A percentile compares a stretch with the other conserved stretches of the same genome.
These are phyloP conservation scores for Ziziphus jujuba DNA, from an alignment of 306 rosid genomes.

Conservation along the genomic window DNA sequence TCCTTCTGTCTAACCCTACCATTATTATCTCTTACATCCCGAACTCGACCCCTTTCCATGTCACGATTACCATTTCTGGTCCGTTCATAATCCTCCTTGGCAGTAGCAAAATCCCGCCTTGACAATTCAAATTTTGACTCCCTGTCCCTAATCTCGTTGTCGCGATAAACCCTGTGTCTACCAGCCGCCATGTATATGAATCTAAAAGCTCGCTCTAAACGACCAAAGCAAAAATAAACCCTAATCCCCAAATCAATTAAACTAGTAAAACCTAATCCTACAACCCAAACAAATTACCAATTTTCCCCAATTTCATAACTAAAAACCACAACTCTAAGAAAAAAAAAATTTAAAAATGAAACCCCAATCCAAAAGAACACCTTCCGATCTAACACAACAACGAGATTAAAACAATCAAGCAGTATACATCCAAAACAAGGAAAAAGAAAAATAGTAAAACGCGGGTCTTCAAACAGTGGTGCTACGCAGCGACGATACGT, in stretches of 20 bases:
- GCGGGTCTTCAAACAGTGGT: constrained; percentile 1
- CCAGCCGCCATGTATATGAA: constrained; percentile 77
- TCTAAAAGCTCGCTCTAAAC: constrained; percentile 20
- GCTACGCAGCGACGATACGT: constrained; percentile 10
- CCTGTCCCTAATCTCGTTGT: constrained; percentile 67
- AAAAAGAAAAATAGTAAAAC: not conserved
- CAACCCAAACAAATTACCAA: constrained; percentile 13
- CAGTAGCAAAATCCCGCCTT: constrained; percentile 35
- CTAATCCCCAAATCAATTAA: constrained; percentile 22
- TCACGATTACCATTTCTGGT: constrained; percentile 51
- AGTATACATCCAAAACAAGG: not conserved
- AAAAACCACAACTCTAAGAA: not conserved
- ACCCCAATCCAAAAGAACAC: constrained; percentile 27
- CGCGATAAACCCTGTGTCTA: constrained; percentile 76
- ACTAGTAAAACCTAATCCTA: constrained; percentile 41
- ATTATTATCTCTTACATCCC: constrained; percentile 65
- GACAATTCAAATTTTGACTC: constrained; percentile 63
- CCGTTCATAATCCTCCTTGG: constrained; percentile 67
- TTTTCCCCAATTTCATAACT: constrained; percentile 7
- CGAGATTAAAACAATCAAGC: constrained; percentile 12
- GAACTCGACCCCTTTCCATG: constrained; percentile 43
- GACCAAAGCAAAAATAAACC: constrained; percentile 26
- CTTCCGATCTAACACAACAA: constrained; percentile 30
- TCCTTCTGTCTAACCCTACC: constrained; percentile 61
- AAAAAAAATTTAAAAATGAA: constrained; percentile 8